Evolutionary conservation across 768 basidiomycete species (phyloP), one percentile per base, ranked within the genome.

Genomic region (Coprinopsis strossmayeri): DNA sequence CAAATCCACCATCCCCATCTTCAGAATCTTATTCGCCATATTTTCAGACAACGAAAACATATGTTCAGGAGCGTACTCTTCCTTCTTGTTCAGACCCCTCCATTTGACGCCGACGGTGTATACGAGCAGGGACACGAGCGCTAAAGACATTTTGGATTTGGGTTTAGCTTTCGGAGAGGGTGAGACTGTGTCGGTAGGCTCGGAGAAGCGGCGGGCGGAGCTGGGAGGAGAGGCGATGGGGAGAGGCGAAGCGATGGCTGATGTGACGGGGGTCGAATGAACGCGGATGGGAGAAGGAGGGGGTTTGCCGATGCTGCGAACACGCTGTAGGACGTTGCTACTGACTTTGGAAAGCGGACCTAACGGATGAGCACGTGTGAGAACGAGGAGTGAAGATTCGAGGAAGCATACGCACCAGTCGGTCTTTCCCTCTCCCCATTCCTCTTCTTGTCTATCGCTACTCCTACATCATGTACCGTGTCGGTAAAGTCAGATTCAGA

Each of bases 91-190:
- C 56, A 99, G 79, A 0, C 95, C 94, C 13, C 84, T 83, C 54
- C 87, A 96, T 60, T 96, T 96, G 50, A 98, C 93, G 5, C 96
- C 96, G 39, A 95, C 82, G 2, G 95, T 97, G 64, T 98, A 98
- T 23, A 98, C 87, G 9, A 99, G 75, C n/a, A 97, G 74, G 0
- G 78, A 70, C 1, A 82, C 77, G 1, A 99, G 76, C 1, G 76
- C 74, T 2, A 73, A 54, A 0, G 93, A 91, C 80, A 91, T 90
- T 62, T 81, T 87, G 18, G 69, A 71, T 64, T 86, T 88, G 17
- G 38, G 40, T n/a, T n/a, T n/a, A n/a, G 10, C 40, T 18, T 23
- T 42, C 40, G 23, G 18, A 38, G 48, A 53, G 53, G n/a, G n/a
- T n/a, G n/a, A n/a, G n/a, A n/a, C 45, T 34, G 42, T 49, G 15